A percentile compares a stretch with the other conserved stretches of the same genome.
phyloP scores from a whole-genome alignment of 106 monocot genomes.

The Platanthera zijinensis region DNA sequence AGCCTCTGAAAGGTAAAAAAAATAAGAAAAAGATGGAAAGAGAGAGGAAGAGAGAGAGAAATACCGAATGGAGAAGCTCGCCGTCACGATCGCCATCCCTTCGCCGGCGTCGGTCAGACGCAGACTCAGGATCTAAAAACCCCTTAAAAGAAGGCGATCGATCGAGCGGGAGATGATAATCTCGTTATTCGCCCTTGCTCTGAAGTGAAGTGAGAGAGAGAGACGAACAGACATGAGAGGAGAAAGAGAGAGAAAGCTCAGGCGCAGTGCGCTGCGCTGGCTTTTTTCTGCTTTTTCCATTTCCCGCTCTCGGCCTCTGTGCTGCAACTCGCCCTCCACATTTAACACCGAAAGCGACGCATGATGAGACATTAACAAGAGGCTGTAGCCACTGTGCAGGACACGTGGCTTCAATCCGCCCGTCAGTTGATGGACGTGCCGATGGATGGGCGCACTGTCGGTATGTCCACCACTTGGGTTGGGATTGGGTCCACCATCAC shows the following conservation, averaged over 20 bases:
- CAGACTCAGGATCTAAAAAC: background rate
- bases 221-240: background rate
- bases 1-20: constrained; percentile 10
- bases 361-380: background rate
- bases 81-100: constrained; percentile 7
- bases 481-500: too few species aligned
- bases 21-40: background rate
- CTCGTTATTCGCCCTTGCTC: background rate
- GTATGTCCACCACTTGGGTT: too few species aligned
- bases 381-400: too few species aligned
- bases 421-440: too few species aligned
- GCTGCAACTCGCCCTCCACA: background rate
- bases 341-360: constrained; percentile 4
- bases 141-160: background rate
- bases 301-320: background rate
- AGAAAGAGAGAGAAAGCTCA: background rate
- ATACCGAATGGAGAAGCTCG: constrained; percentile 8
- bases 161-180: background rate
- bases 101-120: background rate
- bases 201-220: background rate
- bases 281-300: background rate
- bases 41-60: background rate
- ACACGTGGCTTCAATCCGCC: too few species aligned
- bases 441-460: too few species aligned
- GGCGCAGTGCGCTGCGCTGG: background rate